phyloP scores from a whole-genome alignment of 2,329 filamentous ascomycete species.

The Neonectria ditissima region DNA sequence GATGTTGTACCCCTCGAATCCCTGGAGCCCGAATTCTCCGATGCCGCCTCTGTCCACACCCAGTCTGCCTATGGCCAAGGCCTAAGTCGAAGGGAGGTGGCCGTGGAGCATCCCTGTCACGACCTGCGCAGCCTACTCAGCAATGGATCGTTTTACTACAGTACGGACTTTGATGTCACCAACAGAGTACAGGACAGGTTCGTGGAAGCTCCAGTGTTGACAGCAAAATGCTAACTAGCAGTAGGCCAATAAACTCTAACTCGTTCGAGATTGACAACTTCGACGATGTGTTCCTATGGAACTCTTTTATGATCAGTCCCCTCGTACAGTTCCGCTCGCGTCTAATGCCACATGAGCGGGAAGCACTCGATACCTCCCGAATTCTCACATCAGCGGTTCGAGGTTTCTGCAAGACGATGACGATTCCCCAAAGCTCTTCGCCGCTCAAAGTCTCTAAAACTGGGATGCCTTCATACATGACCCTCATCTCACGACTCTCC shows the following conservation, averaged over 20 bases:
- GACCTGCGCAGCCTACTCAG: slow-evolving; percentile 92
- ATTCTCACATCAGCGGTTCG: slow-evolving; percentile 95
- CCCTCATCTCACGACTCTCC: slow-evolving; percentile 90
- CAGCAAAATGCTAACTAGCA: slow-evolving; percentile 22
- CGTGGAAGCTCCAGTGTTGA: slow-evolving; percentile 19
- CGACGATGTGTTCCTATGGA: slow-evolving; percentile 95
- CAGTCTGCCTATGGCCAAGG: slow-evolving; percentile 55
- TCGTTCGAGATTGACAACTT: slow-evolving; percentile 93
- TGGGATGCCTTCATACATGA: slow-evolving; percentile 85
- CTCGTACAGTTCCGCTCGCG: slow-evolving; percentile 89
- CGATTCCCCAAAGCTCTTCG: slow-evolving; percentile 81
- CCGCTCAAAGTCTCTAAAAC: slow-evolving; percentile 74
- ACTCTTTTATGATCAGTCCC: slow-evolving; percentile 97
- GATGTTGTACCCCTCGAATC: slow-evolving; percentile 72
- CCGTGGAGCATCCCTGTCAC: slow-evolving; percentile 87
- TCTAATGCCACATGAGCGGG: slow-evolving; percentile 79
- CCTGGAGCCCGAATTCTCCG: slow-evolving; percentile 62
- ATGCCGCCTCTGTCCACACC: slow-evolving; percentile 61
- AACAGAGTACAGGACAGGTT: slow-evolving; percentile 91
- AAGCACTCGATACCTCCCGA: slow-evolving; percentile 84
- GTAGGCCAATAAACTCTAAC: slow-evolving; percentile 77
- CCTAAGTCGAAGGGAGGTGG: slow-evolving; percentile 74
- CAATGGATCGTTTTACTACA: slow-evolving; percentile 97
- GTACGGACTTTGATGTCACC: slow-evolving; percentile 96
- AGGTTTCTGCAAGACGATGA: slow-evolving; percentile 89